Evolutionary conservation across 2,329 filamentous ascomycete species (phyloP), one percentile per base, ranked within the genome.

Genomic region (Colletotrichum trifolii): DNA sequence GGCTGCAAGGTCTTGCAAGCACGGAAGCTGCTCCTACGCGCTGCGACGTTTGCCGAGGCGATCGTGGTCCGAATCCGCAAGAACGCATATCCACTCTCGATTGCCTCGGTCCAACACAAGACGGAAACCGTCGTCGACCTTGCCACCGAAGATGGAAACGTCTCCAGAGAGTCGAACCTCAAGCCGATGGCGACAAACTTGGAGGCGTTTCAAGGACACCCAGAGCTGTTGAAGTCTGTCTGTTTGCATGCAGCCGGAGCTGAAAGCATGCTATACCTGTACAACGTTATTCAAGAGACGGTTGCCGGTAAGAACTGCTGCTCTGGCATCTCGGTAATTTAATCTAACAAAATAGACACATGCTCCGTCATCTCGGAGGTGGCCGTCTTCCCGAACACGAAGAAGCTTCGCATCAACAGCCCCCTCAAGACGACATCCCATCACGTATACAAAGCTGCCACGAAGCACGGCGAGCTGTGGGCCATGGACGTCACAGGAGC

Each of bases 151-250:
- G 15, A 25, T 17, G 13, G n/a, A 25, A 12, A 7, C 1, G 15
- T 10, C 43, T 17, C 1, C 1, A 5, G 6, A 17, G 25, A 25
- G 25, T 5, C 6, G 3, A n/a, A 9, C 6, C 0, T 17, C 2
- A 7, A 17, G 15, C 15, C 43, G 15, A 9, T 46, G 13, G 8
- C 43, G 13, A 46, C 43, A 3, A 0, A 17, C 5, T 17, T 46
- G 13, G 43, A 17, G 13, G 40, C 15, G 6, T 15, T 43, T 15
- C 13, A 6, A 17, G 2, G 11, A 17, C 13, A 46, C 10, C 43
- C 43, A 4, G 43, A 33, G 5, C 43, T 46, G 6, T 17, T 33
- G 6, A 46, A 46, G n/a, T 3, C 43, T 17, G 43, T 46, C 43
- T 46, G 43, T 4, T 9, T 46, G 6, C 13, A 10, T 9, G 43